These are phyloP conservation scores for Kwoniella heveanensis DNA, from an alignment of 768 basidiomycete species.

Conservation along the genomic window DNA sequence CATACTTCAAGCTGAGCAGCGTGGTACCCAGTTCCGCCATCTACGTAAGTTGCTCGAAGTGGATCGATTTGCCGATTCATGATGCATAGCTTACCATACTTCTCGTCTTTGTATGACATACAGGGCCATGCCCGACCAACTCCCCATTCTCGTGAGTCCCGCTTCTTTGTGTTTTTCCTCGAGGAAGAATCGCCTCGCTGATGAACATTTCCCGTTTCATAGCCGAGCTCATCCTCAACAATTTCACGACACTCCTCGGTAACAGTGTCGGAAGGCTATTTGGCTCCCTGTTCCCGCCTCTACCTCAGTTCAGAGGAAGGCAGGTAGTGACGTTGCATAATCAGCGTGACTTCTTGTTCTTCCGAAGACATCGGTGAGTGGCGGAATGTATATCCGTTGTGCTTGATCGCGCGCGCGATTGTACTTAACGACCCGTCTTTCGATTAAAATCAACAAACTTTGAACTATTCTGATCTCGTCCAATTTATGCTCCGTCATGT, in stretches of 20 bases:
- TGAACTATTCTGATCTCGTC: too few relatives aligned
- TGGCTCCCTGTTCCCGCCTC: constrained; percentile 90
- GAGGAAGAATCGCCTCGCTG: neutral
- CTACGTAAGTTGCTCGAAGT: constrained; percentile 66
- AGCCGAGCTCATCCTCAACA: constrained; percentile 89
- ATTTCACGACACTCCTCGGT: constrained; percentile 89
- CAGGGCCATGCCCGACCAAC: constrained; percentile 92
- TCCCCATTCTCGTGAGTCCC: constrained; percentile 68
- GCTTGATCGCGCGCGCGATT: too few relatives aligned
- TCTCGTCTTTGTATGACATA: too few relatives aligned
- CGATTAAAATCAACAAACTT: too few relatives aligned
- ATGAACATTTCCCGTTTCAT: neutral
- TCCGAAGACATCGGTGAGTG: constrained; percentile 84
- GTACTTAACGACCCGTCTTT: too few relatives aligned
- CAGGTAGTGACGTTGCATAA: constrained; percentile 98
- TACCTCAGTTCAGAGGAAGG: constrained; percentile 91
- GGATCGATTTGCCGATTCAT: too few relatives aligned
- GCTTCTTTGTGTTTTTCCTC: neutral
- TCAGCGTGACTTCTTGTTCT: constrained; percentile 96
- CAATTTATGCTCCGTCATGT: too few relatives aligned
- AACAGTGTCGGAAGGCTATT: constrained; percentile 93
- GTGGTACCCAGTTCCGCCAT: constrained; percentile 83
- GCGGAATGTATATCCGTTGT: too few relatives aligned
- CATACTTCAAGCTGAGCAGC: constrained; percentile 91
- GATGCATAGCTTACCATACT: too few relatives aligned